Percentiles rank a stretch among this genome's conserved stretches.
Evolutionary conservation across 2,329 filamentous ascomycete genomes (phyloP).

Genomic region (Xylariales sp.): DNA sequence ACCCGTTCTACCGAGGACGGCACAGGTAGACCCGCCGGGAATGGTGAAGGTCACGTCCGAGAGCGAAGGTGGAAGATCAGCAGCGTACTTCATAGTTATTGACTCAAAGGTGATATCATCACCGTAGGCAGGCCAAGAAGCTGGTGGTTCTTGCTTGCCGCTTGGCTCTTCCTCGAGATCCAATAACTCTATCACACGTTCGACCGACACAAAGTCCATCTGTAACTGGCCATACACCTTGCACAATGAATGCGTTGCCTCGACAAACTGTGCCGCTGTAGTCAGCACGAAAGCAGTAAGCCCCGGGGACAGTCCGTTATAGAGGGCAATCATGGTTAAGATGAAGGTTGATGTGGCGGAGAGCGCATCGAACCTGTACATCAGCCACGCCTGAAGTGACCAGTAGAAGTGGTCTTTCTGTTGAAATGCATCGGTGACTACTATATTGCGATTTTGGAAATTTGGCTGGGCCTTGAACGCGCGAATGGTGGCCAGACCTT

Average conservation of each 20-base stretch:
- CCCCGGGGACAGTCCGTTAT: conserved; percentile 70
- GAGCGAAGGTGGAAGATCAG: conserved; percentile 70
- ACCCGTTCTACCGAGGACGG: conserved; percentile 76
- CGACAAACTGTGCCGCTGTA: conserved; percentile 64
- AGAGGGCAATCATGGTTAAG: conserved; percentile 70
- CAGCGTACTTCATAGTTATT: conserved; percentile 76
- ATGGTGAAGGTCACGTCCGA: conserved; percentile 67
- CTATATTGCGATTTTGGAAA: conserved; percentile 76
- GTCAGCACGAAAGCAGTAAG: conserved; percentile 80
- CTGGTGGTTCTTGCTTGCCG: conserved; percentile 65
- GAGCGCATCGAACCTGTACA: conserved; percentile 70
- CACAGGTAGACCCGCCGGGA: conserved; percentile 57
- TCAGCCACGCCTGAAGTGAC: conserved; percentile 81
- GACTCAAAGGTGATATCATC: conserved; percentile 73
- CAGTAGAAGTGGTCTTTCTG: conserved; percentile 97
- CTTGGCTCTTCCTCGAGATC: conserved; percentile 71
- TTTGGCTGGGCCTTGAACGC: conserved; percentile 75
- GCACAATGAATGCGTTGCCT: conserved; percentile 69
- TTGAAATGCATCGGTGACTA: conserved; percentile 82
- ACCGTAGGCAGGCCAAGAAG: conserved; percentile 69
- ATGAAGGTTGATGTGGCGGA: conserved; percentile 71
- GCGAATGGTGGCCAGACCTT: conserved; percentile 81
- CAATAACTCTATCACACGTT: conserved; percentile 78
- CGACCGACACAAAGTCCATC: conserved; percentile 88
- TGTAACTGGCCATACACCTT: conserved; percentile 79